Base-by-base conservation (phyloP, 768 basidiomycete species). In the Daedaleopsis nitida region DNA sequence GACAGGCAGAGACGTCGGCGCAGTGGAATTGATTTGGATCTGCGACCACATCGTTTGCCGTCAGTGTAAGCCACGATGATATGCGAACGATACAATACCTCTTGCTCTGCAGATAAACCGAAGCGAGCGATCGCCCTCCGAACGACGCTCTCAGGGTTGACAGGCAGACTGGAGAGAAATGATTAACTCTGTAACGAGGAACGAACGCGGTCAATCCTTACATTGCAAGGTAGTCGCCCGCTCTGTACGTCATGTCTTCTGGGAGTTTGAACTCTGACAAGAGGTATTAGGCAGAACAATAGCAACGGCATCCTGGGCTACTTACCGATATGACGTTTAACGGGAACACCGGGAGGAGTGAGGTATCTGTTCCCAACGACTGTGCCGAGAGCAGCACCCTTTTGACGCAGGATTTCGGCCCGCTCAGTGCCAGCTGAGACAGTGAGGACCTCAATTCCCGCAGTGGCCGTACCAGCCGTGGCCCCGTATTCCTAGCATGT, bases 191-290 rank as follows among this genome's bases (percentile, higher is more conserved):
- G 23, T 37, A 11, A 35, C 21, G 7, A 54, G 34, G 0, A 38
- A 3, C 11, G 39, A 23, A 17, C 17, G n/a, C 37, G 19, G 24
- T 5, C 4, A 0, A 0, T 8, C 67, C 76, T 48, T 52, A 78
- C 74, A 83, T 74, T 0, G 78, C 75, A 4, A 83, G 70, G 65
- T 83, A 83, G 62, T 83, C 81, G 14, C 81, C 81, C 5, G 79
- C 72, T 19, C 73, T 69, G 45, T 78, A 80, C 0, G 73, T 73
- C 35, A 66, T 65, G 0, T 71, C 75, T 39, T 75, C 74, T 0
- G 80, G 79, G 8, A 81, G 69, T 32, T 71, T 68, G 44, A 81
- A 73, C 54, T 80, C 79, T 78, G 59, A 16, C 27, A 32, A 32
- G 27, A 32, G 3, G 27, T 32, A 14, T 42, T 1, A 19, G 14